Percentiles rank a stretch among this genome's conserved stretches.
Evolutionary conservation across 2,329 filamentous ascomycete species (phyloP).

Genomic region (Bipolaris sorokiniana): DNA sequence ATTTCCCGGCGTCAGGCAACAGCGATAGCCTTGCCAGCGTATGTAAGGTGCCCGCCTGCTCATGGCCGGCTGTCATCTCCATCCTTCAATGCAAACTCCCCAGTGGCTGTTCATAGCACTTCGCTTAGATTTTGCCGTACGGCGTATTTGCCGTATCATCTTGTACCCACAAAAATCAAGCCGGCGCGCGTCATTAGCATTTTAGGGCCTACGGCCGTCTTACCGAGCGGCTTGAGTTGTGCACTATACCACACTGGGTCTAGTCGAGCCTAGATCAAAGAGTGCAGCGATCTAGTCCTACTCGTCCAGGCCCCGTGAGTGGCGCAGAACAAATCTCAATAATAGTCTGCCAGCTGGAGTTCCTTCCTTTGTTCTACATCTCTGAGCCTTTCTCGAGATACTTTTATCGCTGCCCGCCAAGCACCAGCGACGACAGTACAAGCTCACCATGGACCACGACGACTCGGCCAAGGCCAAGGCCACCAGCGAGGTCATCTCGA

Average conservation of each 20-base stretch:
- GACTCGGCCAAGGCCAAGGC: constrained; percentile 19
- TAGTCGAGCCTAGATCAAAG: background rate
- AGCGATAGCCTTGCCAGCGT: background rate
- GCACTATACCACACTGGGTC: background rate
- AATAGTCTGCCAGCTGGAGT: constrained; percentile 1
- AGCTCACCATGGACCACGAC: constrained; percentile 21
- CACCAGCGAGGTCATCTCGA: constrained; percentile 24
- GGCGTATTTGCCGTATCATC: constrained; percentile 11
- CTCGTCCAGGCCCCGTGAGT: constrained; percentile 14
- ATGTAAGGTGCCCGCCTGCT: background rate
- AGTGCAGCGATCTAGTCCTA: background rate
- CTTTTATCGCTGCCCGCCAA: constrained; percentile 5
- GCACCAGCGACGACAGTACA: constrained; percentile 14
- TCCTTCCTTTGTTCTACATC: constrained; percentile 6
- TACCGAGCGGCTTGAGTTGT: constrained; percentile 5
- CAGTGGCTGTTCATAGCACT: too few relatives aligned
- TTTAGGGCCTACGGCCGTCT: background rate
- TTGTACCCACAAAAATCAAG: constrained; percentile 7
- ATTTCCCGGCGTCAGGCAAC: too few relatives aligned
- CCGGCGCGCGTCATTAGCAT: constrained; percentile 5
- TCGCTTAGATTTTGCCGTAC: constrained; percentile 4
- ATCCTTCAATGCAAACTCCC: background rate
- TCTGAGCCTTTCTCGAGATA: constrained; percentile 3
- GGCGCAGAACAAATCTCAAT: constrained; percentile 8
- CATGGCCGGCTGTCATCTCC: background rate